Base-by-base conservation (phyloP, 495 filamentous ascomycete species). In the Lentithecium fluviatile region DNA sequence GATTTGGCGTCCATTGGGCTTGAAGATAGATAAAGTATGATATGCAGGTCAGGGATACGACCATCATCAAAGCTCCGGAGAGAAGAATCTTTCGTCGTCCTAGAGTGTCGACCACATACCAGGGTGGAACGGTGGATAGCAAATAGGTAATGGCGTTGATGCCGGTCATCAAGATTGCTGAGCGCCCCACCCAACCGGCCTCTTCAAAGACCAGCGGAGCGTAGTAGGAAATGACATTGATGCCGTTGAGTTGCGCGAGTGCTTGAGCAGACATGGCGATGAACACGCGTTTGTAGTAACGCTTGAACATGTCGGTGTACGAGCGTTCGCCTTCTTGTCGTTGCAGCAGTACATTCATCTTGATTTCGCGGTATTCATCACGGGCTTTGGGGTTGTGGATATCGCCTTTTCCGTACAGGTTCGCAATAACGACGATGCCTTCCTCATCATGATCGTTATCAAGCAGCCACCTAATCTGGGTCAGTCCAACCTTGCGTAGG, bases 141-240 rank as follows among this genome's bases (percentile, higher is more conserved):
- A 97, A 78, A 72, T 98, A 98, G 1, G 90, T 88, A 61, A 98
- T 84, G 24, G 84, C 91, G 73, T 98, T 98, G 74, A 98, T 89
- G 47, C 95, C 95, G 11, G 95, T 95, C 95, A 97, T 97, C 54
- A 97, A 79, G 62, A 97, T 90, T 19, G 94, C 95, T 50, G 88
- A 80, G 29, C 92, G 90, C 42, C 94, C 94, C 38, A 79, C 69
- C 95, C 94, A 98, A 17, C 94, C 92, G 32, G 95, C 94, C 24
- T 90, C 89, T 74, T 97, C 93, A 69, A 98, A 98, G 24, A 98
- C 94, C 23, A 93, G 82, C 2, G 95, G 95, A 0, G 95, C 93
- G 66, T 98, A 98, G 77, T 98, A 98, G 17, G 94, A 97, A 54
- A 98, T 98, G 64, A 98, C 95, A 76, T 98, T 98, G 75, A 98